phyloP scores from a whole-genome alignment of 129 eudicot genomes.

The Chrysanthemum makinoi region DNA sequence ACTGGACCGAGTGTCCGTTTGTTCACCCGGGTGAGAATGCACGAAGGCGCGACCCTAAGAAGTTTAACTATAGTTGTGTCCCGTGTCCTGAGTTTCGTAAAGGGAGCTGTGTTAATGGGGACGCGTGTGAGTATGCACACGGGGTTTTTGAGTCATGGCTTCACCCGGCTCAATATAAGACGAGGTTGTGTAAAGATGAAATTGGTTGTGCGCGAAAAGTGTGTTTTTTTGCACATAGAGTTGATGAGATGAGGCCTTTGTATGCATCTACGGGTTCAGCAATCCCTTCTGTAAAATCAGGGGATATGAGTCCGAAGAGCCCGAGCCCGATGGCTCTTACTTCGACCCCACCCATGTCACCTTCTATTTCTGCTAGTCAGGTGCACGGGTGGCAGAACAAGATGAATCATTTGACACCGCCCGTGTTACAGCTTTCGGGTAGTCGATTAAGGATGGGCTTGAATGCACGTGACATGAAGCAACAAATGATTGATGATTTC shows the following conservation, averaged over 20 bases:
- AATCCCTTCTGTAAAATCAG: constrained; percentile 66
- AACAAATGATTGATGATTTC: constrained; percentile 59
- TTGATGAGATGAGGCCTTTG: constrained; percentile 78
- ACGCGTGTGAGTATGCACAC: constrained; percentile 82
- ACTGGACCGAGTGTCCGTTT: constrained; percentile 98
- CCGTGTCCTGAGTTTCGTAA: constrained; percentile 94
- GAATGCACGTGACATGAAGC: constrained; percentile 73
- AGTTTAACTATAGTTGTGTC: constrained; percentile 69
- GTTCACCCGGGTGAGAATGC: constrained; percentile 99
- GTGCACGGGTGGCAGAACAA: constrained; percentile 60
- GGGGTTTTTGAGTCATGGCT: constrained; percentile 97
- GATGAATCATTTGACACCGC: constrained; percentile 45
- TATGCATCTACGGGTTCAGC: constrained; percentile 92
- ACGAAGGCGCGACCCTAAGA: constrained; percentile 73
- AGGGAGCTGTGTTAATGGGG: constrained; percentile 72
- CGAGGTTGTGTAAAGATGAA: constrained; percentile 87
- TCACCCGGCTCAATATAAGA: constrained; percentile 90
- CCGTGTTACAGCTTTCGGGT: constrained; percentile 65
- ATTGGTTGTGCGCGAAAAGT: constrained; percentile 75
- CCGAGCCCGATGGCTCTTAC: constrained; percentile 23
- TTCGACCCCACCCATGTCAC: constrained; percentile 70
- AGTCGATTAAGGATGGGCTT: constrained; percentile 65
- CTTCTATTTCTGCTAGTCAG: constrained; percentile 38
- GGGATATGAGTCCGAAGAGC: constrained; percentile 37
- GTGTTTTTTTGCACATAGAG: constrained; percentile 86